Evolutionary conservation across 2,329 filamentous ascomycete genomes (phyloP), one percentile per base, ranked within the genome.

Genomic region (Aureobasidium mangrovei): DNA sequence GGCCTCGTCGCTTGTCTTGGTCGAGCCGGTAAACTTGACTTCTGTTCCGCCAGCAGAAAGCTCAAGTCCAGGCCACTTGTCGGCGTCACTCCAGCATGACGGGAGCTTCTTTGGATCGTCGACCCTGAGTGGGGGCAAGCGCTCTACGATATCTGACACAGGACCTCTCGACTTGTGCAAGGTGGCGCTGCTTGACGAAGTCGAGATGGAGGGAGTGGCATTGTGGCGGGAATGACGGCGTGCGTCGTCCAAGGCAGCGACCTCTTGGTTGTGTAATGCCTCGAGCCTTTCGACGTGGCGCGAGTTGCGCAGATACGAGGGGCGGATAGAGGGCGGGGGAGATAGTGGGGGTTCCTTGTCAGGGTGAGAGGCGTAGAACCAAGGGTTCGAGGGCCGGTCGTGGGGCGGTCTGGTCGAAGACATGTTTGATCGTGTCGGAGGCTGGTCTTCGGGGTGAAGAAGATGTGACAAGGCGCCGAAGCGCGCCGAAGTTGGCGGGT

Each of bases 71-170:
- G 70, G 69, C 61, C 81, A 83, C 69, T 88, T 91, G 67, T 96
- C 90, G 32, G 79, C 75, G 45, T 83, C 84, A 62, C 83, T 94
- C 91, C 90, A 97, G 63, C 79, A 80, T 3, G 85, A 83, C 18
- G 93, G 93, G 59, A 97, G 76, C 7, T 86, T 84, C 55, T 80
- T 76, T n/a, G 47, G 47, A 40, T 88, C 67, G 1, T 76, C 73
- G 46, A 86, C 81, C 33, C 86, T 36, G 4, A 72, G 64, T 1
- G 75, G 69, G 0, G 84, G 80, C 31, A 82, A 74, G 60, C 87
- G 83, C 72, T 96, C 91, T 61, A 94, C 84, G 57, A 95, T 78
- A 64, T 94, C 89, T 68, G 88, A 88, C 12, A 86, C 82, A 72
- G 47, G 29, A n/a, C 33, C 40, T 88, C 90, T 53, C 86, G 79